Conservation (phyloP, 495 filamentous ascomycete species). For the Penicillium alfredii region DNA sequence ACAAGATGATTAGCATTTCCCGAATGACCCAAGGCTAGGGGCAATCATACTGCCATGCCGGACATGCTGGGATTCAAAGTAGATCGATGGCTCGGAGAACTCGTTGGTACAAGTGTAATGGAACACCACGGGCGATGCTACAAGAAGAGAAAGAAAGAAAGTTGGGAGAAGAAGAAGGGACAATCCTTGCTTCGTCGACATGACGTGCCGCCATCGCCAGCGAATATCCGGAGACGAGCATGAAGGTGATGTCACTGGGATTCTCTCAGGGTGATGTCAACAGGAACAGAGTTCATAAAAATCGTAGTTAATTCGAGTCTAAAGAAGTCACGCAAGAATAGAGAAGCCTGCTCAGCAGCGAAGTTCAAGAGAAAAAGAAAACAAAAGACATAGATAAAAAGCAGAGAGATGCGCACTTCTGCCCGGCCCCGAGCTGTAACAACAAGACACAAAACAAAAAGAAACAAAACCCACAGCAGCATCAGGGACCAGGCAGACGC, state of each 20-base stretch:
- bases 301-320: conserved; percentile 24
- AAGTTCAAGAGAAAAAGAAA: conserved; percentile 10
- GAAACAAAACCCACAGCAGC: conserved; percentile 19
- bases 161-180: not conserved
- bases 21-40: not conserved
- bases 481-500: conserved; percentile 40
- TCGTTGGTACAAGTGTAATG: not conserved
- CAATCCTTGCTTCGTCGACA: not conserved
- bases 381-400: conserved; percentile 16
- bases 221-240: not conserved
- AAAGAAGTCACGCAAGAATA: conserved; percentile 8
- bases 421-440: conserved; percentile 31
- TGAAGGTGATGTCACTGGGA: not conserved
- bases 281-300: conserved; percentile 8
- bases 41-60: conserved; percentile 6
- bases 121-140: not conserved
- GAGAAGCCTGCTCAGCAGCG: conserved; percentile 20
- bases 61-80: not conserved
- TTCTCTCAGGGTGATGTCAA: conserved; percentile 1
- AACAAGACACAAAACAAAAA: conserved; percentile 22
- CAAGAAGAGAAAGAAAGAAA: not conserved
- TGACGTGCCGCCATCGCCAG: not conserved
- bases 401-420: conserved; percentile 47
- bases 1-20: not conserved
- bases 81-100: not conserved